A percentile compares a stretch with the other conserved stretches of the same genome.
phyloP scores from a whole-genome alignment of 306 rosid species.

The Pachyrhizus erosus region DNA sequence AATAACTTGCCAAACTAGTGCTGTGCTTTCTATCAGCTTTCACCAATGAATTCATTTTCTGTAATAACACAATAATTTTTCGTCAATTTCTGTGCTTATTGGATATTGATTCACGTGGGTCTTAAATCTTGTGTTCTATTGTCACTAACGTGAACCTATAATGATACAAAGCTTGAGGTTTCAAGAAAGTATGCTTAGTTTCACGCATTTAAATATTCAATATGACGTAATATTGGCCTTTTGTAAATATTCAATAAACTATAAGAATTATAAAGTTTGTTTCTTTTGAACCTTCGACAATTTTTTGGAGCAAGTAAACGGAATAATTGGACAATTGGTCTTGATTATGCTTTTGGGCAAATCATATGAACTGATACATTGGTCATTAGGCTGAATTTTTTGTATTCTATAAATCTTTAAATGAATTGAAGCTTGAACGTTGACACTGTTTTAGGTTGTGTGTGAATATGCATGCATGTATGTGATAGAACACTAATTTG shows the following conservation, averaged over 20 bases:
- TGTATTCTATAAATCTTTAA: too few species aligned
- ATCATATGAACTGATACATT: too few species aligned
- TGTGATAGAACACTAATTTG: too few species aligned
- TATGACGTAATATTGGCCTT: slow-evolving; percentile 14
- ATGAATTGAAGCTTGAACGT: too few species aligned
- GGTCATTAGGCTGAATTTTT: too few species aligned
- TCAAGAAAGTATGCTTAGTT: neutral
- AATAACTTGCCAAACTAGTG: slow-evolving; percentile 22
- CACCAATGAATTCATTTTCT: neutral
- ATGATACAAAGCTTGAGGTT: slow-evolving; percentile 10
- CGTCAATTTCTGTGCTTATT: slow-evolving; percentile 2
- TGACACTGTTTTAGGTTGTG: too few species aligned
- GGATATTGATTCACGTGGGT: slow-evolving; percentile 22
- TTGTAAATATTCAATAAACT: neutral
- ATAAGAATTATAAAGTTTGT: neutral
- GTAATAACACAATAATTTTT: neutral
- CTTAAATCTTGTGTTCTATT: slow-evolving; percentile 12
- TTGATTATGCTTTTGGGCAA: too few species aligned
- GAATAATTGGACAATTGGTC: too few species aligned
- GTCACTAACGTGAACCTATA: slow-evolving; percentile 10
- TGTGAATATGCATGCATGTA: too few species aligned
- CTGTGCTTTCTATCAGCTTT: neutral
- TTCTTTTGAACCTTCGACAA: too few species aligned
- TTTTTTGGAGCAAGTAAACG: too few species aligned
- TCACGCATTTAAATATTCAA: slow-evolving; percentile 16